phyloP scores from a whole-genome alignment of 1,284 basidiomycete species.

The Fomitopsis pinicola region DNA sequence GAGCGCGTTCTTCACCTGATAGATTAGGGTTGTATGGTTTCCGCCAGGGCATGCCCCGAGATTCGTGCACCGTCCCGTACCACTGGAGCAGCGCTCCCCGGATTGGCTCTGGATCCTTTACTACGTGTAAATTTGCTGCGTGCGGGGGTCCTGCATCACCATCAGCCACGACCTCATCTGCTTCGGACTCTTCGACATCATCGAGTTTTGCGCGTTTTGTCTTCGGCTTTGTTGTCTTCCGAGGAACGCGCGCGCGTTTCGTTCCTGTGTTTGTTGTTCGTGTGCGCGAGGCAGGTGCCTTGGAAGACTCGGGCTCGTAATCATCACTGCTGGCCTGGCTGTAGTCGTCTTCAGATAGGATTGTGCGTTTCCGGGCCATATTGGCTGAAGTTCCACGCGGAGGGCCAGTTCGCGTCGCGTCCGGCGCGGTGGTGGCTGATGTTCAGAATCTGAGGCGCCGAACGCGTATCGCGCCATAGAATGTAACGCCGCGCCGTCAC shows the following conservation, averaged over 20 bases:
- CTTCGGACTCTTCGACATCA: slow-evolving; percentile 2
- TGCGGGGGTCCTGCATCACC: slow-evolving; percentile 20
- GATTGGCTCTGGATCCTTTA: slow-evolving; percentile 33
- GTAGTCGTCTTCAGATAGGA: slow-evolving; percentile 8
- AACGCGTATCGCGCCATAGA: neutral
- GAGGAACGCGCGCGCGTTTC: neutral
- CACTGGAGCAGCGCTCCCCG: slow-evolving; percentile 54
- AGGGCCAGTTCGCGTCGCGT: too few species aligned
- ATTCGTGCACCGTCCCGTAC: slow-evolving; percentile 61
- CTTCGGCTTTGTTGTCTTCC: slow-evolving; percentile 1
- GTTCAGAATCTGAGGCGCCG: neutral
- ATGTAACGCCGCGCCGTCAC: too few species aligned
- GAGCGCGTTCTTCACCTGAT: slow-evolving; percentile 49
- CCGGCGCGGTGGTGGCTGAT: neutral
- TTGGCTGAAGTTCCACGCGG: neutral
- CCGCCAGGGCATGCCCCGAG: slow-evolving; percentile 84
- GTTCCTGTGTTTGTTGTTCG: slow-evolving; percentile 7
- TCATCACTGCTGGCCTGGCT: slow-evolving; percentile 14
- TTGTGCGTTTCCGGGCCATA: slow-evolving; percentile 21
- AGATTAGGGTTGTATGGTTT: slow-evolving; percentile 58
- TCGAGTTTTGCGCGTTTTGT: slow-evolving; percentile 5
- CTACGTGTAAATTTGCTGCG: slow-evolving; percentile 29
- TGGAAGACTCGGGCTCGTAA: slow-evolving; percentile 7
- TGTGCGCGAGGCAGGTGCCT: neutral
- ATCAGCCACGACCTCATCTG: neutral